These are phyloP conservation scores for Somion occarium DNA, from an alignment of 1,284 basidiomycete species.

Conservation along the genomic window DNA sequence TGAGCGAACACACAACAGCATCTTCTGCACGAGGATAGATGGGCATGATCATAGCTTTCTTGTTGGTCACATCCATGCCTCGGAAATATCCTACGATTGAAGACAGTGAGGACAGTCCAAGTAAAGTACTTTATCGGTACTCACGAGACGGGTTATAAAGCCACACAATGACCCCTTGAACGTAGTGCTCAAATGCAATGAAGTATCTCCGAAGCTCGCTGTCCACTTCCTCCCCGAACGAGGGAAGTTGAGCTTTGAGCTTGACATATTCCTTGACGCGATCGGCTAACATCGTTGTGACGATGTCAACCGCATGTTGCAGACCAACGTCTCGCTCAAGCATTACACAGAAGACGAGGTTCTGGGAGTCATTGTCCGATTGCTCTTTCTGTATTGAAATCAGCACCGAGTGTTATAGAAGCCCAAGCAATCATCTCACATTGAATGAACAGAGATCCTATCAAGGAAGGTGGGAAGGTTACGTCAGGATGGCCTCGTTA, in stretches of 20 bases:
- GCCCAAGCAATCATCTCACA: constrained; percentile 25
- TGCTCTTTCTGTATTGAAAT: constrained; percentile 40
- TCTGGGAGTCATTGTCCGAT: constrained; percentile 45
- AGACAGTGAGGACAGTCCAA: neutral
- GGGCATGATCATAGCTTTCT: constrained; percentile 16
- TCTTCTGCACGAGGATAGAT: constrained; percentile 10
- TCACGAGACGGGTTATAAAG: constrained; percentile 9
- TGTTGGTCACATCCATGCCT: constrained; percentile 17
- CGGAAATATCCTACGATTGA: constrained; percentile 18
- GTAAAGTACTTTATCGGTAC: too few relatives aligned
- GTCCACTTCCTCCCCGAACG: constrained; percentile 39
- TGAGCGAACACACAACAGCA: too few relatives aligned
- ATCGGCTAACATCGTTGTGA: constrained; percentile 38
- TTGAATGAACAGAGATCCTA: constrained; percentile 46
- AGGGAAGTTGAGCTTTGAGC: constrained; percentile 35
- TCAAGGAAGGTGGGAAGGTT: neutral
- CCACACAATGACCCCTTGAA: constrained; percentile 45
- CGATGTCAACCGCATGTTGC: constrained; percentile 37
- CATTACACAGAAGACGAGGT: constrained; percentile 45
- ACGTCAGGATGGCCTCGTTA: too few relatives aligned
- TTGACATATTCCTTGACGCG: constrained; percentile 37
- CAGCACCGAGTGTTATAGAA: too few relatives aligned
- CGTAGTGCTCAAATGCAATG: constrained; percentile 40
- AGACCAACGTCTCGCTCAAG: constrained; percentile 36
- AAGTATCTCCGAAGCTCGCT: constrained; percentile 34